Base-by-base conservation (phyloP, 345 rosid genomes). In the Abelmoschus esculentus region DNA sequence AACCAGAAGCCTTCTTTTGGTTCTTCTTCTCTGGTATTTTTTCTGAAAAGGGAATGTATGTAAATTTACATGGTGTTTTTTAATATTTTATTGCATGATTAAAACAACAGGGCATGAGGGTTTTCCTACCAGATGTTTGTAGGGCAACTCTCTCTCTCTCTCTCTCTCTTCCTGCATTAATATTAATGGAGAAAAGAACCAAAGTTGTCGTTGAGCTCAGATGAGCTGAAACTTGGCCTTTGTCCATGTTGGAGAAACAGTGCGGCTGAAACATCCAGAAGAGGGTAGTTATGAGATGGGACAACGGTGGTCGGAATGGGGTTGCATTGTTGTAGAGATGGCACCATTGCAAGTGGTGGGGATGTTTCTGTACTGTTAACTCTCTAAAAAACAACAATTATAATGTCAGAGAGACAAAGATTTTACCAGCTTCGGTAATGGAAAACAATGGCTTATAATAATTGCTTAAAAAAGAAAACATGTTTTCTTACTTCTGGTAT, bases 191-290 rank as follows among this genome's bases (percentile, higher is more conserved):
- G 3, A 3, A 86, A 86, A 77, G 79, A 83, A 75, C 83, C 80
- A 78, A 83, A 80, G 80, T 76, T 83, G 88, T 63, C 72, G 82
- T 71, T 19, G 81, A 85, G 76, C 81, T 80, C 87, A 63, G 81
- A 73, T 79, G 77, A 73, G 76, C 70, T 84, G 40, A 68, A 73
- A 77, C 79, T 61, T 66, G 67, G 61, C 63, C 78, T 77, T 34
- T 62, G 83, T n/a, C 70, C 80, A 22, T 70, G 79, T 49, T 76
- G 83, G 61, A 79, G 74, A 26, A 84, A 73, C 66, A 72, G 58
- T 44, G 79, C 17, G 52, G 80, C 62, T 15, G 79, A 66, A 69
- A 38, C 40, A 29, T 81, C 85, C 32, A 81, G 54, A 69, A 76
- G 53, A 38, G 81, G 69, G 72, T 69, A 77, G 78, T 63, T 82